Evolutionary conservation across 2,329 filamentous ascomycete genomes (phyloP), one percentile per base, ranked within the genome.

Genomic region (Ramularia endophylla): DNA sequence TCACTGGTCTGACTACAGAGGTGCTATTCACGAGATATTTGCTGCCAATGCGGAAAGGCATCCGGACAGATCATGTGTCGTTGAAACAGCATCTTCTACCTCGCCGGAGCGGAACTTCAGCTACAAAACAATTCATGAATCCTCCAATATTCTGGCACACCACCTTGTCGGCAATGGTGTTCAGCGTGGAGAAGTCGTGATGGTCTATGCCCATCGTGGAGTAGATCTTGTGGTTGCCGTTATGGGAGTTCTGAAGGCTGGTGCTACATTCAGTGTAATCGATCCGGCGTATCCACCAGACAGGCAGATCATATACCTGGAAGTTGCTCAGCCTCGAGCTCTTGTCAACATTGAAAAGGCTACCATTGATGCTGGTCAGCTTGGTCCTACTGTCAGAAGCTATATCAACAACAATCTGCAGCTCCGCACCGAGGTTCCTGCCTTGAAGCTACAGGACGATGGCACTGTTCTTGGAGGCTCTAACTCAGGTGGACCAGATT

Each of bases 51-150:
- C 86, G 7, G 64, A 74, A 58, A 73, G 68, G 47, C 73, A 85
- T 56, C 87, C 87, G 1, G 79, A 86, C 29, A 71, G 78, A 55
- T 64, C 75, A 41, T 86, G 82, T 54, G 80, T 86, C 3, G 71
- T 83, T 2, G 82, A 85, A 57, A 86, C 82, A 4, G 68, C 70
- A 4, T 73, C 71, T 5, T 65, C 41, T 63, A 72, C 53, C 6
- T 54, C 61, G n/a, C 52, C 57, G 8, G 48, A 57, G 40, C 56
- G 63, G 40, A 46, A 67, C 61, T 95, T 92, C 65, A 90, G 81
- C 17, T 97, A 95, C 64, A 72, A 72, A 51, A 86, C 94, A 57
- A 95, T 97, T 59, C 76, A 88, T 59, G 84, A 95, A 67, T 82
- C 83, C 0, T 84, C 86, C 20, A 94, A 94, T 61, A 73, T 79